These are phyloP conservation scores for Suillus weaverae DNA, from an alignment of 768 basidiomycete genomes.

Conservation along the genomic window DNA sequence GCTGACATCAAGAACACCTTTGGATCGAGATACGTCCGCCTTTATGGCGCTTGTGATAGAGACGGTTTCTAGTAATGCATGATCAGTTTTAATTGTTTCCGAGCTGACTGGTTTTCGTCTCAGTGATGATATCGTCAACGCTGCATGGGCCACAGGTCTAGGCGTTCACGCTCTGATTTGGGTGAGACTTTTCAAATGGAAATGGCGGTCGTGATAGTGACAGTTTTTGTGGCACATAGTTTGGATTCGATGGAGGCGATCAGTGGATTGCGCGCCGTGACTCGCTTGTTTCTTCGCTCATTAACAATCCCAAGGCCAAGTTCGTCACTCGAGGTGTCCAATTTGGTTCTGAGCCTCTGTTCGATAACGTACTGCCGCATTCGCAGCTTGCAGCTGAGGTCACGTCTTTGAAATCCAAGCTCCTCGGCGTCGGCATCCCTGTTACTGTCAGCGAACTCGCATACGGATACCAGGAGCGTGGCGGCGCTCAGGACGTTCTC, in stretches of 20 bases:
- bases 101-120: conserved; percentile 17
- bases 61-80: conserved; percentile 38
- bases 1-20: conserved; percentile 57
- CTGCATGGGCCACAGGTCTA: conserved; percentile 66
- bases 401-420: conserved; percentile 43
- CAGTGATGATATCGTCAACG: conserved; percentile 61
- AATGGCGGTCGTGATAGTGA: not conserved
- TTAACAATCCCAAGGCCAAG: conserved; percentile 60
- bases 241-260: conserved; percentile 39
- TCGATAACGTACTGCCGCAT: conserved; percentile 54
- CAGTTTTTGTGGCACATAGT: conserved; percentile 22
- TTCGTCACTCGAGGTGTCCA: conserved; percentile 67
- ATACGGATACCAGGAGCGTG: conserved; percentile 54
- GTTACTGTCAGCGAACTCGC: conserved; percentile 71
- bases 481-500: conserved; percentile 55
- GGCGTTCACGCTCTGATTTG: conserved; percentile 76
- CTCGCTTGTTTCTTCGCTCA: conserved; percentile 49
- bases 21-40: conserved; percentile 63
- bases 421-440: conserved; percentile 56
- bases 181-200: conserved; percentile 41
- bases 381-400: conserved; percentile 53
- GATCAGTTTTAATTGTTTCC: not conserved
- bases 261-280: conserved; percentile 58
- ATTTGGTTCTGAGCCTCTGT: conserved; percentile 73
- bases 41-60: conserved; percentile 43